Base-by-base conservation (phyloP, 2,329 filamentous ascomycete genomes). In the Esteya vermicola region DNA sequence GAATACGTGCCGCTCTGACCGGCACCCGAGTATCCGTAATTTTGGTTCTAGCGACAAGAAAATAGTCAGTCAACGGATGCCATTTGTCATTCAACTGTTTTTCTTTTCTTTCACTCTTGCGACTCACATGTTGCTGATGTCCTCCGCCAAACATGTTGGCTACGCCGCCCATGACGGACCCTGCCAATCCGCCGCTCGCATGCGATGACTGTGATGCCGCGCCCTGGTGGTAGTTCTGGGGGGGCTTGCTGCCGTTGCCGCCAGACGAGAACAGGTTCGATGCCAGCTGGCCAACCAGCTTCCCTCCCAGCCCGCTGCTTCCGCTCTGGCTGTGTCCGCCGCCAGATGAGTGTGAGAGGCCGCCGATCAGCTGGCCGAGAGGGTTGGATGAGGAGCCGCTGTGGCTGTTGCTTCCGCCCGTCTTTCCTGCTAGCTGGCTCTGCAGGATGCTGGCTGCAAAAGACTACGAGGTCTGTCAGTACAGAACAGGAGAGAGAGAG, bases 1-100 rank as follows among this genome's bases (percentile, higher is more conserved):
- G 62, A 68, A 54, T 82, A 84, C 28, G 65, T 64, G 33, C 70
- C 68, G 45, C 66, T 55, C 33, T 68, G 62, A 33, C 67, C 68
- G 4, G 64, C 55, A 50, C 70, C 70, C 19, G 72, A 74, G 55
- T 81, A 81, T 25, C 76, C 78, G 52, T 72, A 84, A 51, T 68
- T 72, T 14, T 40, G 38, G 33, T 18, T 26, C 38, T 39, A 16
- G 10, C 10, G 13, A 19, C 25, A 9, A 13, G 13, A n/a, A n/a
- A n/a, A n/a, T n/a, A n/a, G n/a, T 39, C 30, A 23, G 30, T 6
- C n/a, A 9, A 19, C n/a, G n/a, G n/a, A n/a, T n/a, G n/a, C n/a
- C n/a, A n/a, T n/a, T n/a, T n/a, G 28, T 38, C 20, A 20, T 23
- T 23, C 28, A 18, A 4, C 16, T 9, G 18, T 20, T 8, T 19